A percentile compares a stretch with the other conserved stretches of the same genome.
Evolutionary conservation across 306 rosid species (phyloP).

Genomic region (Aeschynomene evenia): DNA sequence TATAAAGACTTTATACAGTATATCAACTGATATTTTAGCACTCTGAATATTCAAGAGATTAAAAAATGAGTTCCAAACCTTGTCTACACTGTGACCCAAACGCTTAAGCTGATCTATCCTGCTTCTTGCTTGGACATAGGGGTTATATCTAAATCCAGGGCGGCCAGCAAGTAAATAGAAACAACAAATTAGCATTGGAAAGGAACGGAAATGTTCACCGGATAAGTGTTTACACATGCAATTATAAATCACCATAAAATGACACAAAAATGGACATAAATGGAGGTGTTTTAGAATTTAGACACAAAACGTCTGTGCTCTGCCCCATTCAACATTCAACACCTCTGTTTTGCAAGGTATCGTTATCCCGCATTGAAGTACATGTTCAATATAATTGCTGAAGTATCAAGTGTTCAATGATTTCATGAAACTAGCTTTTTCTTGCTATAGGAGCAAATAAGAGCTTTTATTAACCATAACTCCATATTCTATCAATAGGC

Average conservation of each 20-base stretch:
- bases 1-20: constrained; percentile 3
- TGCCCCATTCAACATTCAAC: neutral
- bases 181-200: neutral
- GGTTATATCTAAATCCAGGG: constrained; percentile 78
- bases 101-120: constrained; percentile 99
- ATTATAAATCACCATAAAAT: neutral
- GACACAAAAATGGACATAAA: too few relatives aligned
- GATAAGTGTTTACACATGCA: neutral
- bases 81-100: constrained; percentile 95
- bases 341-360: neutral
- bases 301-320: neutral
- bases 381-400: neutral
- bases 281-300: too few relatives aligned
- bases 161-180: neutral
- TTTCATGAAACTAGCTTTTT: neutral
- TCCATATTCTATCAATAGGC: neutral
- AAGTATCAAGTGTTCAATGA: neutral
- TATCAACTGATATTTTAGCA: neutral
- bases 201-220: neutral
- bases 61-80: constrained; percentile 50
- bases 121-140: constrained; percentile 93
- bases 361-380: too few relatives aligned
- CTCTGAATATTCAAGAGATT: neutral
- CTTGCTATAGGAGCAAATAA: neutral
- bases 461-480: neutral